Evolutionary conservation across 2,329 filamentous ascomycete genomes (phyloP).

Genomic region (Hymenoscyphus repandus): DNA sequence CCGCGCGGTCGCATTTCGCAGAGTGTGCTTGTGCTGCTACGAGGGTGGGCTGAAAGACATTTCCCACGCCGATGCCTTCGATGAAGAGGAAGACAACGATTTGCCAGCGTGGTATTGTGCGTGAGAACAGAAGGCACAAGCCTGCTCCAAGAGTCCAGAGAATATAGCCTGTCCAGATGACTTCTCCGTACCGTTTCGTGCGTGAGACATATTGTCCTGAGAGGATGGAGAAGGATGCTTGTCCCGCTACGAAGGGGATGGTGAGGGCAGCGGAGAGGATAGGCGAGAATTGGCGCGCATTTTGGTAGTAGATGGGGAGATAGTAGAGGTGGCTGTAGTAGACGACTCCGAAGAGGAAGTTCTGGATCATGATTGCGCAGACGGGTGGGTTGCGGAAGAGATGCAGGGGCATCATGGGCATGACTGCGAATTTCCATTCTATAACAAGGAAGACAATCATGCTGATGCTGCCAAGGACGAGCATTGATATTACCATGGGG

Average conservation of each 20-base stretch:
- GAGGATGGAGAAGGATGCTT: conserved; percentile 41
- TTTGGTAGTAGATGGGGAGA: conserved; percentile 57
- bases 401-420: conserved; percentile 53
- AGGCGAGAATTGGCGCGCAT: conserved; percentile 35
- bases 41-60: conserved; percentile 42
- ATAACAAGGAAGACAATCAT: conserved; percentile 46
- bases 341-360: conserved; percentile 53
- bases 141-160: conserved; percentile 45
- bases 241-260: conserved; percentile 43
- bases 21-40: conserved; percentile 55
- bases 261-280: conserved; percentile 46
- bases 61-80: conserved; percentile 48
- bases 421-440: conserved; percentile 48
- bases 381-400: conserved; percentile 52
- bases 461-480: conserved; percentile 43
- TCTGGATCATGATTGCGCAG: conserved; percentile 50
- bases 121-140: conserved; percentile 45
- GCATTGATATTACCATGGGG: conserved; percentile 54
- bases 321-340: conserved; percentile 57
- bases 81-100: conserved; percentile 48
- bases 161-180: conserved; percentile 41
- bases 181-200: conserved; percentile 50
- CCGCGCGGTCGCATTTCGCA: conserved; percentile 50
- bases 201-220: conserved; percentile 55
- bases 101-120: conserved; percentile 39